phyloP scores from a whole-genome alignment of 441 rosid genomes.

The Syzygium syzygioides region DNA sequence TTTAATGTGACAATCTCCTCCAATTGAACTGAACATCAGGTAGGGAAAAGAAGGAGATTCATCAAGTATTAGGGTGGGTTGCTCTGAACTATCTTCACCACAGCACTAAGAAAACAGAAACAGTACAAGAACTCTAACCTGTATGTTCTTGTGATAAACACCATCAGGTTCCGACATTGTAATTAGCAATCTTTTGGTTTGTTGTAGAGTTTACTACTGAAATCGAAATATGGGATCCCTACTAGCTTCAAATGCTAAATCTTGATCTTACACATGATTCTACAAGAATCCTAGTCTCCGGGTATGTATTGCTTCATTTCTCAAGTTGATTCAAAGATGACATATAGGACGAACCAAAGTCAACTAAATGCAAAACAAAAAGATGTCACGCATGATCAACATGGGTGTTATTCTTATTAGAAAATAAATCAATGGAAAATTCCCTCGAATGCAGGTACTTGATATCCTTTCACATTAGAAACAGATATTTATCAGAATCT shows the following conservation, averaged over 20 bases:
- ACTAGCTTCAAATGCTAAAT: background rate
- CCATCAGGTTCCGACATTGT: background rate
- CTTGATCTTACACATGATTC: background rate
- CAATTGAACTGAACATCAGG: background rate
- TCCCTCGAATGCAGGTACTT: background rate
- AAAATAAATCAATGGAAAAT: background rate
- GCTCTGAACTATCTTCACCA: background rate
- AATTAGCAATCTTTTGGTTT: background rate
- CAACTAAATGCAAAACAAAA: background rate
- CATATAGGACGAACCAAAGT: background rate
- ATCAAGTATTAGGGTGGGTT: background rate
- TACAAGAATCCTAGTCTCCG: background rate
- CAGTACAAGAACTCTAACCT: background rate
- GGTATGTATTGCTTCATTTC: background rate
- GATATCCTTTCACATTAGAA: background rate
- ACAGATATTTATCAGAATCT: background rate
- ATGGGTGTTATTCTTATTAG: background rate
- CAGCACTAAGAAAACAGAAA: background rate
- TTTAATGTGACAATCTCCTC: background rate
- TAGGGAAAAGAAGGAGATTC: background rate
- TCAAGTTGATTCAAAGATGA: background rate
- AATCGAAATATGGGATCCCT: background rate
- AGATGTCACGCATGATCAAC: background rate
- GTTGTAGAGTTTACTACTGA: background rate
- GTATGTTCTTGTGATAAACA: background rate